These are phyloP conservation scores for Akanthomyces dipterigenus DNA, from an alignment of 2,329 filamentous ascomycete species.

Conservation along the genomic window DNA sequence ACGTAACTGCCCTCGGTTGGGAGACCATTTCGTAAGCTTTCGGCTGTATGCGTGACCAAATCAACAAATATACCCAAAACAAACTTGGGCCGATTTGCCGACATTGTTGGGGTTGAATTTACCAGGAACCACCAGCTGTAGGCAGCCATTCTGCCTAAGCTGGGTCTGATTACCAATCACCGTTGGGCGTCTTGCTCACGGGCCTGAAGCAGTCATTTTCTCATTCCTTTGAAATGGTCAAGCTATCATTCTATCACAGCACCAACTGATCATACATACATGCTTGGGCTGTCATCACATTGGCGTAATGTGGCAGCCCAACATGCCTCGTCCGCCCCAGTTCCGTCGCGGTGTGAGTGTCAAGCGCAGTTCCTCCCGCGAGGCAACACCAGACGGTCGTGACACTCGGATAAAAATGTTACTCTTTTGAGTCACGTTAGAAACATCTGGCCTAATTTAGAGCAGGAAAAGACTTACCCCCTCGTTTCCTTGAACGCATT, in stretches of 20 bases:
- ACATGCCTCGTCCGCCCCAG: slow-evolving; percentile 84
- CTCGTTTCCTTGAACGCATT: slow-evolving; percentile 84
- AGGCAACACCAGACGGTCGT: slow-evolving; percentile 36
- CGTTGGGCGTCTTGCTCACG: neutral
- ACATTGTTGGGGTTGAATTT: neutral
- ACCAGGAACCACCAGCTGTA: neutral
- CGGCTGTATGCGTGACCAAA: neutral
- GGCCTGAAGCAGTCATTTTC: neutral
- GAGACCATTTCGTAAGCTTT: neutral
- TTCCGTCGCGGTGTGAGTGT: slow-evolving; percentile 68
- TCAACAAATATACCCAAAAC: neutral
- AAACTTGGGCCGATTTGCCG: neutral
- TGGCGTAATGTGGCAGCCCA: slow-evolving; percentile 87
- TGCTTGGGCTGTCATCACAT: slow-evolving; percentile 41
- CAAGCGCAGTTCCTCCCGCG: slow-evolving; percentile 56
- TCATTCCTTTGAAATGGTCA: neutral
- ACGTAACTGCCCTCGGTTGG: neutral
- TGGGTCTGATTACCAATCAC: neutral
- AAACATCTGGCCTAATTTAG: neutral
- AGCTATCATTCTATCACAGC: neutral
- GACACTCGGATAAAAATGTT: slow-evolving; percentile 63
- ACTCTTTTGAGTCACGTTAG: slow-evolving; percentile 40
- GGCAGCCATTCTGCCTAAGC: neutral
- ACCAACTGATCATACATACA: neutral
- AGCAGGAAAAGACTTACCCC: slow-evolving; percentile 55